Base-by-base conservation (phyloP, 2,329 filamentous ascomycete species). In the Nothopassalora personata region DNA sequence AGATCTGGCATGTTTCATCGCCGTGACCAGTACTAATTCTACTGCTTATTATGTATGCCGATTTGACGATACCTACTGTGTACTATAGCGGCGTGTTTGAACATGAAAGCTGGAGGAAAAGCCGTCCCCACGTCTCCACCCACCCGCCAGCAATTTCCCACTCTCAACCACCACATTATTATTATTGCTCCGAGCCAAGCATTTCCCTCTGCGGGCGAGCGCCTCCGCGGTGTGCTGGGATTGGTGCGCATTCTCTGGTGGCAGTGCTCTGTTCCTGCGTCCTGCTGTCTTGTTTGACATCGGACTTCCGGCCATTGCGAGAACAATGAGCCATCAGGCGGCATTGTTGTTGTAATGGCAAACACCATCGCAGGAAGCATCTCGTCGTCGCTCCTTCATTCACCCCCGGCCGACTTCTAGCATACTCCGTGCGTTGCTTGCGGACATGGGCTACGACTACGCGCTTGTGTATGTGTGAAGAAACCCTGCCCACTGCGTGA, bases 361-460 rank as follows among this genome's bases (percentile, higher is more conserved):
- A 51, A 31, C 8, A 51, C 49, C 33, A 51, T 51, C 30, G 30
- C 27, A 34, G 49, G 23, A n/a, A 47, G 23, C 45, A 28, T 30
- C 13, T 33, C 27, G 15, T 31, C 36, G 33, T 55, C 47, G 34
- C 31, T 58, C 56, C 31, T 56, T 59, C n/a, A 51, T 18, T 13
- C 28, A 49, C 19, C 15, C 9, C 46, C 28, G 6, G 11, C 43
- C 28, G 13, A 43, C n/a, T 8, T 43, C 39, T 43, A 2, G 18
- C 39, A 18, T 34, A 13, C 8, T 30, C 19, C 28, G 46, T 28
- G 7, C 18, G 5, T 27, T 34, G 27, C 11, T 11, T 51, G 49
- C 28, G 45, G 58, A 39, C 11, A 85, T 85, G 83, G 82, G 81
- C 43, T 80, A 77, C 74, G 83, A 85, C 64, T 86, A 86, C 78